These are phyloP conservation scores for Theileria parva DNA, from an alignment of 169 alveolate genomes.

Conservation along the genomic window DNA sequence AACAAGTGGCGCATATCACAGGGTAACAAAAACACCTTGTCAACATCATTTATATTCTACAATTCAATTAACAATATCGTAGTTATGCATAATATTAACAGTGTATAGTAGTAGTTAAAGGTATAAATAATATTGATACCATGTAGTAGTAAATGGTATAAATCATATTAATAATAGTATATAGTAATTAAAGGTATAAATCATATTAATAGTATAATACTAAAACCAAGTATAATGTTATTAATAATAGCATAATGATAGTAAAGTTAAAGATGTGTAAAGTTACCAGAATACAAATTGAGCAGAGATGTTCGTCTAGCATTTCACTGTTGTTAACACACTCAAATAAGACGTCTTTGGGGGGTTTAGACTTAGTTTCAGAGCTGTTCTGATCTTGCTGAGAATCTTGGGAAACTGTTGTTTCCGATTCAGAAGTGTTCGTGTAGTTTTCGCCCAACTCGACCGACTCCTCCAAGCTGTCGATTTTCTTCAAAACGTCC, in stretches of 20 bases:
- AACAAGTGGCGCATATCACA: slow-evolving; percentile 77
- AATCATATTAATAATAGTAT: too few species aligned
- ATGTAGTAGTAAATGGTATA: too few species aligned
- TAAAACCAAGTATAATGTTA: not conserved
- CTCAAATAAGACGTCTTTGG: not conserved
- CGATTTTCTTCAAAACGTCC: slow-evolving; percentile 32
- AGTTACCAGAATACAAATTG: slow-evolving; percentile 39
- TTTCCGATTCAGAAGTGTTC: not conserved
- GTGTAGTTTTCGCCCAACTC: not conserved
- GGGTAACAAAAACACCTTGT: slow-evolving; percentile 71
- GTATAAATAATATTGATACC: too few species aligned
- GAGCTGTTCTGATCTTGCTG: not conserved
- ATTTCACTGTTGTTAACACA: not conserved
- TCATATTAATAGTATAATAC: too few species aligned
- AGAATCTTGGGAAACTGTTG: not conserved
- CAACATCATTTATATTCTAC: slow-evolving; percentile 62
- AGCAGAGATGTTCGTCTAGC: slow-evolving; percentile 26
- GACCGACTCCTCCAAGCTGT: not conserved
- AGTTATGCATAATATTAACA: too few species aligned
- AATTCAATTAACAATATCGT: not conserved
- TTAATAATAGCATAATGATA: too few species aligned
- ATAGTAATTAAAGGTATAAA: too few species aligned
- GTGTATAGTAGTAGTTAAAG: too few species aligned
- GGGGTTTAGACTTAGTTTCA: not conserved
- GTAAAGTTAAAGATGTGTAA: not conserved